Percentiles rank a stretch among this genome's conserved stretches.
Conservation (phyloP, 2,329 filamentous ascomycete species). For the Paradendryphiella salina region DNA sequence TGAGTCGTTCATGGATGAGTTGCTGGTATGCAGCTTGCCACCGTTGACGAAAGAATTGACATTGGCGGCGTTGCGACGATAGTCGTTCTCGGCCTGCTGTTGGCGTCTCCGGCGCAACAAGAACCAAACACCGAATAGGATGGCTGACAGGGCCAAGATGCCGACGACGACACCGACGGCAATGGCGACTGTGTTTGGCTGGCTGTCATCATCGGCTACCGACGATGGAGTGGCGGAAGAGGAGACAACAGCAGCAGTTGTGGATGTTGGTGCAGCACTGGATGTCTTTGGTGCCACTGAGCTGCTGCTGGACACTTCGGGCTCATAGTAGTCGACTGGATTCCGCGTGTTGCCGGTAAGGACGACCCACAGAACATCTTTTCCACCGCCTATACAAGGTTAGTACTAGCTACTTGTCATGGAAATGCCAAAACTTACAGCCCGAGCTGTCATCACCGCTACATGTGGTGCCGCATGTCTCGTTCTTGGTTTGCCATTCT, state of each 20-base stretch:
- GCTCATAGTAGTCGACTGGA: slow-evolving; percentile 42
- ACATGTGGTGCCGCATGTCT: slow-evolving; percentile 67
- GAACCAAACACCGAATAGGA: slow-evolving; percentile 71
- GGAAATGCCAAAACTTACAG: slow-evolving; percentile 59
- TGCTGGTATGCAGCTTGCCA: slow-evolving; percentile 64
- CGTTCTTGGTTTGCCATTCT: slow-evolving; percentile 58
- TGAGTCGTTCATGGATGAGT: slow-evolving; percentile 74
- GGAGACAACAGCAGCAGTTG: slow-evolving; percentile 18
- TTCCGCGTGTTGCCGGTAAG: slow-evolving; percentile 55
- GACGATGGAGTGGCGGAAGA: slow-evolving; percentile 32
- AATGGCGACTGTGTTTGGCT: slow-evolving; percentile 77
- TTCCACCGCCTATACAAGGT: slow-evolving; percentile 60
- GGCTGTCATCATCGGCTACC: slow-evolving; percentile 42
- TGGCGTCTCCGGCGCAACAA: slow-evolving; percentile 75
- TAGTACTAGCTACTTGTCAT: slow-evolving; percentile 16
- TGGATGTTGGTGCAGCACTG: slow-evolving; percentile 21
- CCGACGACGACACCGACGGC: slow-evolving; percentile 87
- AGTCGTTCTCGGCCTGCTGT: slow-evolving; percentile 78
- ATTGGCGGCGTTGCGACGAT: slow-evolving; percentile 76
- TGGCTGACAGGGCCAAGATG: slow-evolving; percentile 68
- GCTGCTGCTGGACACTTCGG: slow-evolving; percentile 23
- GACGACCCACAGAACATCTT: slow-evolving; percentile 55
- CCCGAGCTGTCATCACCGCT: slow-evolving; percentile 59
- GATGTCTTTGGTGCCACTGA: slow-evolving; percentile 19
- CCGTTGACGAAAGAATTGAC: slow-evolving; percentile 72